These are phyloP conservation scores for Raffaelea deltoideospora DNA, from an alignment of 2,329 filamentous ascomycete genomes.

Conservation along the genomic window DNA sequence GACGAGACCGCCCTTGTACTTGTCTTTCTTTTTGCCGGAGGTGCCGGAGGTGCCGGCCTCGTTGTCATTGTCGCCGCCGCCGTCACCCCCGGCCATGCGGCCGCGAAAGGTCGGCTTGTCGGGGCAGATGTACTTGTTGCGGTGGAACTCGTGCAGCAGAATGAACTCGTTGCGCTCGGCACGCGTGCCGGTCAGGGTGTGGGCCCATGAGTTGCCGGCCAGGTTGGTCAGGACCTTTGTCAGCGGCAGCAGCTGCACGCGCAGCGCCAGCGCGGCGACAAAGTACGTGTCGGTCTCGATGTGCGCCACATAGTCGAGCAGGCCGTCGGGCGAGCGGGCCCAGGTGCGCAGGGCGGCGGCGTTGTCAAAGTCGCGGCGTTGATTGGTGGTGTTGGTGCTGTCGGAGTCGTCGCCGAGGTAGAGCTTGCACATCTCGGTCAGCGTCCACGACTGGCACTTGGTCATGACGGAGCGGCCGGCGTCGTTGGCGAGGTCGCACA, in stretches of 20 bases:
- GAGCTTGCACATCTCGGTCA: conserved; percentile 93
- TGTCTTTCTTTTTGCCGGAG: conserved; percentile 94
- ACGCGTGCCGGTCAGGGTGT: conserved; percentile 86
- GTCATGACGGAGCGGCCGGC: conserved; percentile 94
- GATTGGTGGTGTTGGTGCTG: conserved; percentile 31
- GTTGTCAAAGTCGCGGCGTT: conserved; percentile 73
- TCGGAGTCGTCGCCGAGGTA: conserved; percentile 44
- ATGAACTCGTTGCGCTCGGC: conserved; percentile 99
- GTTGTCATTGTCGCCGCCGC: conserved; percentile 54
- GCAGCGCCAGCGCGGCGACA: conserved; percentile 77
- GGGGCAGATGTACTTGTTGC: conserved; percentile 94
- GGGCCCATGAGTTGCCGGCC: conserved; percentile 95
- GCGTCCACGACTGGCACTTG: conserved; percentile 94
- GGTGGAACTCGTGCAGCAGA: conserved; percentile 89
- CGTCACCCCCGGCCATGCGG: conserved; percentile 58
- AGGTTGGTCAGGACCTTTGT: conserved; percentile 94
- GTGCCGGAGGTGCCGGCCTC: conserved; percentile 12
- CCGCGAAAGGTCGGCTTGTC: conserved; percentile 79
- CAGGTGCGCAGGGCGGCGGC: conserved; percentile 76
- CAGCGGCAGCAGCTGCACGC: conserved; percentile 80
- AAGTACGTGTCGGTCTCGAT: conserved; percentile 94
- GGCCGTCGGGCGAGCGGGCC: conserved; percentile 67
- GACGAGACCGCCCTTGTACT: conserved; percentile 95
- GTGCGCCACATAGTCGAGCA: conserved; percentile 88
- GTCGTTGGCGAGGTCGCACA: conserved; percentile 92